A percentile compares a stretch with the other conserved stretches of the same genome.
phyloP scores from a whole-genome alignment of 2,329 filamentous ascomycete species.

The Sporothrix brasiliensis region DNA sequence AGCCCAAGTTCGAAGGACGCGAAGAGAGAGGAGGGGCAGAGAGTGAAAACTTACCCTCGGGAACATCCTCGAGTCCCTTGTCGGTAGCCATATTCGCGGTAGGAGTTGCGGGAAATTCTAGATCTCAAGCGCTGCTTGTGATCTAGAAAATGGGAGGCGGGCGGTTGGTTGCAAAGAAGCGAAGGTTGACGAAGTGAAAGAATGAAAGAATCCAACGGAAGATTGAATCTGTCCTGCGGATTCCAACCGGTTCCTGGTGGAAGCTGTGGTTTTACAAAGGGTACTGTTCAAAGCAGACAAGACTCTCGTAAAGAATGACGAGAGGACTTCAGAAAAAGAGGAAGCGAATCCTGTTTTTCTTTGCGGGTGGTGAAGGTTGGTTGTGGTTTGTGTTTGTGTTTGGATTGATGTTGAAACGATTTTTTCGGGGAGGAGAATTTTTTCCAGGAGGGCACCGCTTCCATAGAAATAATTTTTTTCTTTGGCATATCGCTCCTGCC shows the following conservation, averaged over 20 bases:
- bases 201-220: constrained; percentile 29
- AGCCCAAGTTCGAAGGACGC: background rate
- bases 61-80: constrained; percentile 97
- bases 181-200: constrained; percentile 41
- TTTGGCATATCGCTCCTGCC: background rate
- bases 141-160: constrained; percentile 58
- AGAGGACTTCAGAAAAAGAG: constrained; percentile 22
- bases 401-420: constrained; percentile 25
- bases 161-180: constrained; percentile 44
- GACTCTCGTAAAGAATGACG: constrained; percentile 26
- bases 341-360: constrained; percentile 24
- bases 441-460: constrained; percentile 5
- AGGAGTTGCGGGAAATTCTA: constrained; percentile 58
- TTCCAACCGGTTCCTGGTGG: constrained; percentile 34
- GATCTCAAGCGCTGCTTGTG: constrained; percentile 79
- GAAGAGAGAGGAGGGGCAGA: background rate
- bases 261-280: constrained; percentile 17
- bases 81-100: constrained; percentile 97
- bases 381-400: constrained; percentile 20
- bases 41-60: constrained; percentile 73
- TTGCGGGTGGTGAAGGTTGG: background rate
- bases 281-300: constrained; percentile 2
- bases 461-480: constrained; percentile 26
- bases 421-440: constrained; percentile 12
- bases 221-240: constrained; percentile 39